Percentiles rank a stretch among this genome's conserved stretches.
phyloP scores from a whole-genome alignment of 805 yeast genomes.

The Diddensiella caesifluorescens region DNA sequence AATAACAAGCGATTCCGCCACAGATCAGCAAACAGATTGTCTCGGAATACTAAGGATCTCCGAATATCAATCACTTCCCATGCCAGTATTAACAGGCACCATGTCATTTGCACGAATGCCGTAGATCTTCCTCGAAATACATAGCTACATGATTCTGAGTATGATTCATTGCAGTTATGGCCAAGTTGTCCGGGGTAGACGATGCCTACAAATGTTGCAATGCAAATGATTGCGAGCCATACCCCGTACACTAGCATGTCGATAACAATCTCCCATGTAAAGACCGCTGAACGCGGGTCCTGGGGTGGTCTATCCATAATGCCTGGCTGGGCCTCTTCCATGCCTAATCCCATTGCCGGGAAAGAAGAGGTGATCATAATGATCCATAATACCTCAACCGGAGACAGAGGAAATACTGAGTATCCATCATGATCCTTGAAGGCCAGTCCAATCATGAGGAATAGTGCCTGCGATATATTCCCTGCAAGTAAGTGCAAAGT shows the following conservation, averaged over 20 bases:
- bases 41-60: conserved; percentile 51
- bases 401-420: conserved; percentile 79
- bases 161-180: conserved; percentile 53
- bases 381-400: conserved; percentile 77
- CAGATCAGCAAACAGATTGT: conserved; percentile 58
- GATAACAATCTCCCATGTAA: conserved; percentile 58
- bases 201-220: conserved; percentile 58
- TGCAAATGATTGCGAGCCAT: conserved; percentile 67
- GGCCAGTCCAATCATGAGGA: conserved; percentile 65
- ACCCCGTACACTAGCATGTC: conserved; percentile 72
- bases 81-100: conserved; percentile 77
- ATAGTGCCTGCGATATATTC: conserved; percentile 66
- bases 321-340: conserved; percentile 59
- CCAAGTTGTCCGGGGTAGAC: conserved; percentile 58
- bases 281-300: conserved; percentile 48
- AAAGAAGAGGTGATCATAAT: conserved; percentile 73
- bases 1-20: conserved; percentile 73
- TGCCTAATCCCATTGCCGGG: conserved; percentile 80
- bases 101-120: conserved; percentile 75
- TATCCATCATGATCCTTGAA: conserved; percentile 56
- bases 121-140: conserved; percentile 76
- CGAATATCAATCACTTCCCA: conserved; percentile 79
- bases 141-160: conserved; percentile 44
- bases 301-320: conserved; percentile 62
- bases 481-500: conserved; percentile 68